phyloP scores from a whole-genome alignment of 1,284 basidiomycete species.

The Mycena sp. region DNA sequence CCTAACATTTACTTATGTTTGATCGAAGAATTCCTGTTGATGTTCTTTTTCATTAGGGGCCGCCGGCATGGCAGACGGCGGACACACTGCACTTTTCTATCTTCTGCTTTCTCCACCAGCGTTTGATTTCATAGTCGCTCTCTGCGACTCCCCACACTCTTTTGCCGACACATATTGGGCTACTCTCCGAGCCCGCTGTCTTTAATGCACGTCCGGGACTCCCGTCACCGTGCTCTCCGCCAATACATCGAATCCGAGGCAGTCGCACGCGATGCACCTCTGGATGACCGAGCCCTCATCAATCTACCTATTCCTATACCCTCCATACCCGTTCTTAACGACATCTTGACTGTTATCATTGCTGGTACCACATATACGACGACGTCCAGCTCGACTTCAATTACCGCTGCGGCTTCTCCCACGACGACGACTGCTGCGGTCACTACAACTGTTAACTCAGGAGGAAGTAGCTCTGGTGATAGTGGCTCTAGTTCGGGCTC shows the following conservation, averaged over 20 bases:
- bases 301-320: constrained; percentile 52
- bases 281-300: constrained; percentile 51
- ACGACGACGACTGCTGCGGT: neutral
- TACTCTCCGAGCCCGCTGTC: neutral
- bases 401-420: constrained; percentile 31
- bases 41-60: too few relatives aligned
- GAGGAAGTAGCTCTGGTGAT: neutral
- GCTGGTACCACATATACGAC: constrained; percentile 31
- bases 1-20: too few relatives aligned
- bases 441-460: constrained; percentile 8
- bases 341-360: constrained; percentile 48
- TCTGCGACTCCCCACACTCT: constrained; percentile 22
- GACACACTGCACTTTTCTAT: too few relatives aligned
- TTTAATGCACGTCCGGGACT: constrained; percentile 12
- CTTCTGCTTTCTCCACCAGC: too few relatives aligned
- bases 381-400: neutral
- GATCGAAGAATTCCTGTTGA: too few relatives aligned
- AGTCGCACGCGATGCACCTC: constrained; percentile 11
- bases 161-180: constrained; percentile 10
- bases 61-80: too few relatives aligned
- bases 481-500: constrained; percentile 4
- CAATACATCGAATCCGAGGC: constrained; percentile 1
- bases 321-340: constrained; percentile 52
- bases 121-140: too few relatives aligned
- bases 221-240: constrained; percentile 22